A percentile compares a stretch with the other conserved stretches of the same genome.
phyloP scores from a whole-genome alignment of 257 asterid genomes.

The Nicotiana sylvestris region DNA sequence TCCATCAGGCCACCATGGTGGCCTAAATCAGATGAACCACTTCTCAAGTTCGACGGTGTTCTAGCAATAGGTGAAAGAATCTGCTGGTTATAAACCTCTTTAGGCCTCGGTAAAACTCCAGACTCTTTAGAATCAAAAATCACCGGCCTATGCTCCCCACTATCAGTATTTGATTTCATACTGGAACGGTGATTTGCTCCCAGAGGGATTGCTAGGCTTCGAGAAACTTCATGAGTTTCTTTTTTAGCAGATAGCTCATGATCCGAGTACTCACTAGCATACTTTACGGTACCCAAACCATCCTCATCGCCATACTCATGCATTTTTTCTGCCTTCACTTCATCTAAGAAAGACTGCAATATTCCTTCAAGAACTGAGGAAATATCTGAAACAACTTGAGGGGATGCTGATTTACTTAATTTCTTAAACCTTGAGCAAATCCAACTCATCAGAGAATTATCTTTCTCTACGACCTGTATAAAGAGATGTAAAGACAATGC shows the following conservation, averaged over 20 bases:
- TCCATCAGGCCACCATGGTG: constrained; percentile 47
- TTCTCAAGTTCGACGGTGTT: constrained; percentile 59
- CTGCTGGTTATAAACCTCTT: constrained; percentile 56
- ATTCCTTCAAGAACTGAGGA: constrained; percentile 58
- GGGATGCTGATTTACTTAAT: constrained; percentile 58
- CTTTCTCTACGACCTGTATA: constrained; percentile 70
- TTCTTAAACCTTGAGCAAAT: constrained; percentile 61
- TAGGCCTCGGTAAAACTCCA: constrained; percentile 45
- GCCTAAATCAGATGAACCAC: constrained; percentile 46
- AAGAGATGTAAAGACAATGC: constrained; percentile 18
- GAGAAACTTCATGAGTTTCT: constrained; percentile 48
- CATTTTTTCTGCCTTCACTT: constrained; percentile 43
- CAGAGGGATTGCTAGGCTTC: constrained; percentile 27
- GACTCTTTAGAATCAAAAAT: constrained; percentile 42
- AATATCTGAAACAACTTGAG: constrained; percentile 58
- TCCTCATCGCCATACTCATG: constrained; percentile 39
- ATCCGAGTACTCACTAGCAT: constrained; percentile 34
- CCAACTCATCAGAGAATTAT: constrained; percentile 48
- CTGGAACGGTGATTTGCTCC: constrained; percentile 28
- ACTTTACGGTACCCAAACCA: constrained; percentile 38
- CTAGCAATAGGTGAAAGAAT: constrained; percentile 64
- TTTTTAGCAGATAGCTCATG: constrained; percentile 40
- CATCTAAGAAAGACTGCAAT: constrained; percentile 51
- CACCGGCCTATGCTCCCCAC: constrained; percentile 41
- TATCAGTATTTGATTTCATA: constrained; percentile 29